A percentile compares a stretch with the other conserved stretches of the same genome.
These are phyloP conservation scores for Acephala macrosclerotiorum DNA, from an alignment of 2,329 filamentous ascomycete genomes.

Conservation along the genomic window DNA sequence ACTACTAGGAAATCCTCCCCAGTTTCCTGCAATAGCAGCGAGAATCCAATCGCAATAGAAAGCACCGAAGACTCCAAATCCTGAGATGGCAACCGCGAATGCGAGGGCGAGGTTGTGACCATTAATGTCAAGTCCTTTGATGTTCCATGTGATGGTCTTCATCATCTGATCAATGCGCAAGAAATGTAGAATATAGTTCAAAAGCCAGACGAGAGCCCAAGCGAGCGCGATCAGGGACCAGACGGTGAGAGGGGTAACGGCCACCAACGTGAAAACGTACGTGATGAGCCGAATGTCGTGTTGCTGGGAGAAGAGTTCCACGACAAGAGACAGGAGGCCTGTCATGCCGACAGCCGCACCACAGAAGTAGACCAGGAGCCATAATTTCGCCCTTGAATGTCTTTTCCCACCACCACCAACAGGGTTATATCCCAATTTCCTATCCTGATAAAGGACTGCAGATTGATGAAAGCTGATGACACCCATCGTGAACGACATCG, in stretches of 20 bases:
- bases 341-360: slow-evolving; percentile 17
- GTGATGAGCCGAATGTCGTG: neutral
- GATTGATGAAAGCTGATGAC: no score
- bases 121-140: neutral
- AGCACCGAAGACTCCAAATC: slow-evolving; percentile 9
- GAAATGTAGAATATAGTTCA: neutral
- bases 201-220: no score
- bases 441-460: slow-evolving; percentile 16
- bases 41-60: slow-evolving; percentile 31
- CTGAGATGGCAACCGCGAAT: neutral
- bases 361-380: slow-evolving; percentile 19
- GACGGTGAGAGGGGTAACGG: neutral
- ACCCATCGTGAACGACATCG: slow-evolving; percentile 12
- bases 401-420: no score
- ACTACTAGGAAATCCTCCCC: slow-evolving; percentile 19
- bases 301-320: slow-evolving; percentile 6
- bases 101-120: no score
- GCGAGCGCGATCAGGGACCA: no score
- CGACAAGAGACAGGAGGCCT: slow-evolving; percentile 20
- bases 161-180: neutral
- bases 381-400: no score
- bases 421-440: neutral
- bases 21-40: slow-evolving; percentile 24
- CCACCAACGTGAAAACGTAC: neutral
- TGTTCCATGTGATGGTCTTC: neutral